These are phyloP conservation scores for Botryotinia convoluta DNA, from an alignment of 2,329 filamentous ascomycete genomes.

Conservation along the genomic window DNA sequence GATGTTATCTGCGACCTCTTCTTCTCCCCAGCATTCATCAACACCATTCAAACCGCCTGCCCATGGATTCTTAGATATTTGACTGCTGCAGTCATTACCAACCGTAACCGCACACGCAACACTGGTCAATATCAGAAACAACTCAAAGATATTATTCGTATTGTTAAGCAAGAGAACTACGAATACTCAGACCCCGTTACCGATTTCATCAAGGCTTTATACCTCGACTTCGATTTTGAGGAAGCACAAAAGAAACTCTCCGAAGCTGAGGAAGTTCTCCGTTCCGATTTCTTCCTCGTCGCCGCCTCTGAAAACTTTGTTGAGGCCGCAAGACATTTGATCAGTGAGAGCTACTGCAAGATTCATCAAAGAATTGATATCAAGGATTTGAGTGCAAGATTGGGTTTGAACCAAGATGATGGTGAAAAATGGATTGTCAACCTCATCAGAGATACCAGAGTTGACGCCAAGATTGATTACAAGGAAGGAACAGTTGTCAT, in stretches of 20 bases:
- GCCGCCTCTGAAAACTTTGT: constrained; percentile 84
- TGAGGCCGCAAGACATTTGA: constrained; percentile 89
- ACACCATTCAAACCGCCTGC: constrained; percentile 97
- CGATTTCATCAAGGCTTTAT: constrained; percentile 92
- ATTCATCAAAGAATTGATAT: constrained; percentile 99
- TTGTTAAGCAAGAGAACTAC: constrained; percentile 95
- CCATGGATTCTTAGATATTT: constrained; percentile 96
- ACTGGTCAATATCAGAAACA: constrained; percentile 92
- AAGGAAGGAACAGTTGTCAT: constrained; percentile 98
- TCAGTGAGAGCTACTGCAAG: constrained; percentile 99
- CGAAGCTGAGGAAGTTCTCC: constrained; percentile 86
- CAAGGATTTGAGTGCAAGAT: constrained; percentile 87
- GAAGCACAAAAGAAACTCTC: constrained; percentile 87
- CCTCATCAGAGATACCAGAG: constrained; percentile 92
- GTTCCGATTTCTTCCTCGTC: constrained; percentile 92
- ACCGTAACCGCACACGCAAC: constrained; percentile 77
- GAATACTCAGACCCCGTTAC: constrained; percentile 96
- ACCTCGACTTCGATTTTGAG: constrained; percentile 95
- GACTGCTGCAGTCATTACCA: constrained; percentile 90
- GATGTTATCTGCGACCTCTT: constrained; percentile 92
- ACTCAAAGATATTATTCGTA: constrained; percentile 92
- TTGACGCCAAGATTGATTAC: constrained; percentile 99
- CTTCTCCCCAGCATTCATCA: constrained; percentile 97
- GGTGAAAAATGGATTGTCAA: constrained; percentile 99
- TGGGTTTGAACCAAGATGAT: constrained; percentile 89